Evolutionary conservation across 2,329 filamentous ascomycete genomes (phyloP), one percentile per base, ranked within the genome.

Genomic region (Fusarium neocosmosporiellum): DNA sequence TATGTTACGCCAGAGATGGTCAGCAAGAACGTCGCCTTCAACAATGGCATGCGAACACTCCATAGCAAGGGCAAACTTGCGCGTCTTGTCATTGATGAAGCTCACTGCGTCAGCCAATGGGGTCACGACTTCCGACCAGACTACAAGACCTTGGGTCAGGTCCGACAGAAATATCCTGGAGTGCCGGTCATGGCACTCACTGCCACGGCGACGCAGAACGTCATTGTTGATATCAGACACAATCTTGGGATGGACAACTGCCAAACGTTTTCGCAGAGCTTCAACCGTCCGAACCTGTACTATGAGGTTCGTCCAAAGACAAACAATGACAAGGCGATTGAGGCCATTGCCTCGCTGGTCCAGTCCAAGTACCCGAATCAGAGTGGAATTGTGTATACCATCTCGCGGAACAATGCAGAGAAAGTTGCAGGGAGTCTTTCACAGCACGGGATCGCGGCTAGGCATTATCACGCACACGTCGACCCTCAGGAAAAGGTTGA

Each of bases 91-190:
- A 97, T 99, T 71, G 96, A 99, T 75, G 97, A 99, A 83, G 96
- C 96, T n/a, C 96, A 99, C 81, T 99, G 96, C 81, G 96, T 99
- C 29, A 98, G 96, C 81, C 95, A 99, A 85, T 99, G 96, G 96
- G 96, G 96, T 1, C 96, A 99, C 76, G 96, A 99, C 81, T 99
- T 99, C 80, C 91, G 97, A 53, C 96, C 95, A 1, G 96, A 98
- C 80, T 99, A 99, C 85, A 98, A 98, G 81, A 89, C 89, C 33
- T 86, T 99, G 5, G 94, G 95, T 31, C 88, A 91, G 66, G 85
- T 98, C 48, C 89, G 96, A 57, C 81, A 85, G 43, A 89, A 88
- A 60, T 96, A 96, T 75, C 91, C 92, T 1, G 89, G 89, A 2
- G 93, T 98, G 4, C 96, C 96, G 1, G 88, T 98, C 43, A 98